phyloP scores from a whole-genome alignment of 2,329 filamentous ascomycete genomes.

The Calcarisporium arbuscula region DNA sequence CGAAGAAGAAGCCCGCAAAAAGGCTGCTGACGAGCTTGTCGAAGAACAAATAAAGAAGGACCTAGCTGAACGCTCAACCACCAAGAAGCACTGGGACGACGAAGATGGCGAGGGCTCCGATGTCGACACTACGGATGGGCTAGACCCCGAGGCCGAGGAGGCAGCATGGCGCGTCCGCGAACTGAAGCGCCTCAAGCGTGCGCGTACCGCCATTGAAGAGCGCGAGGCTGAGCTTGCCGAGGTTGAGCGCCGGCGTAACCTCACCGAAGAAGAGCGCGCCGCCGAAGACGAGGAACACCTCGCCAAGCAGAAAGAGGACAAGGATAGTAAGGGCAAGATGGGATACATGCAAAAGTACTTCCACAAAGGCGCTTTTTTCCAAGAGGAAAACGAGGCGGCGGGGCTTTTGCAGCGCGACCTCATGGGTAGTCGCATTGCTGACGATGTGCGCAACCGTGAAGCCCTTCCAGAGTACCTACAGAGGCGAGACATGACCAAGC shows the following conservation, averaged over 20 bases:
- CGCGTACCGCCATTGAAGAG: conserved; percentile 76
- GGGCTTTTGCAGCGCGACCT: conserved; percentile 76
- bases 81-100: conserved; percentile 84
- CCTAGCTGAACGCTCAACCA: conserved; percentile 64
- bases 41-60: conserved; percentile 85
- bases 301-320: conserved; percentile 72
- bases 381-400: conserved; percentile 68
- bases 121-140: conserved; percentile 81
- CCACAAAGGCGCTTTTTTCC: conserved; percentile 95
- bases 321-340: conserved; percentile 72
- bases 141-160: conserved; percentile 81
- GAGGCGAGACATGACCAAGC: conserved; percentile 84
- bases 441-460: conserved; percentile 78
- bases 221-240: conserved; percentile 83
- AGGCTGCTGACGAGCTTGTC: conserved; percentile 71
- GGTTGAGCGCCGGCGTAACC: conserved; percentile 77
- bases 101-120: conserved; percentile 63
- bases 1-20: conserved; percentile 57
- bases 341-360: conserved; percentile 93
- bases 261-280: conserved; percentile 79
- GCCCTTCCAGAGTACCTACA: conserved; percentile 86
- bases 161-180: conserved; percentile 94
- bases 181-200: conserved; percentile 79
- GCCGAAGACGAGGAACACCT: conserved; percentile 78
- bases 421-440: conserved; percentile 76